These are phyloP conservation scores for Candida dubliniensis DNA, from an alignment of 1,139 yeast genomes.

Conservation along the genomic window DNA sequence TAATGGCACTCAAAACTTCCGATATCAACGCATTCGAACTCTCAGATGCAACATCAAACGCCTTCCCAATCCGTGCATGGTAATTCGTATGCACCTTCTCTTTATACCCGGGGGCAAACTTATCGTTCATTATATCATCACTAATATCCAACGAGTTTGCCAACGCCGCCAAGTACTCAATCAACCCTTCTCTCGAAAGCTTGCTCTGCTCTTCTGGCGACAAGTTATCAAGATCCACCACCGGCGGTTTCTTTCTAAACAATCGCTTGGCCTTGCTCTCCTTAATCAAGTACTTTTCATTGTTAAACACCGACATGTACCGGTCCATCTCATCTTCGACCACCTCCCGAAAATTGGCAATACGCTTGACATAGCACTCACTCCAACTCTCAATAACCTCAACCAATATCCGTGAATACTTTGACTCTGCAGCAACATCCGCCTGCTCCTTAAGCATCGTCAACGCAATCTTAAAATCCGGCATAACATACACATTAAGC, in stretches of 20 bases:
- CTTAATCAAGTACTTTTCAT: constrained; percentile 39
- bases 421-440: constrained; percentile 88
- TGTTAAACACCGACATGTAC: constrained; percentile 45
- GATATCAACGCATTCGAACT: constrained; percentile 81
- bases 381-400: constrained; percentile 84
- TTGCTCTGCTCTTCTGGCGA: constrained; percentile 47
- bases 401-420: constrained; percentile 75
- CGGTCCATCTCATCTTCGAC: constrained; percentile 58
- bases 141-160: constrained; percentile 85
- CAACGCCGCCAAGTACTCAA: constrained; percentile 79
- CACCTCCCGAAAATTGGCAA: constrained; percentile 56
- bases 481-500: constrained; percentile 67
- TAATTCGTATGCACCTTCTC: constrained; percentile 67
- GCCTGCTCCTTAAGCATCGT: constrained; percentile 87
- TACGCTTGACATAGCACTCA: constrained; percentile 58
- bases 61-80: constrained; percentile 53
- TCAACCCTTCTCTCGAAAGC: constrained; percentile 73
- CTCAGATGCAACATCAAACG: constrained; percentile 63
- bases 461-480: constrained; percentile 52
- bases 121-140: constrained; percentile 78
- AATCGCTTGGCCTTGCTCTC: constrained; percentile 47
- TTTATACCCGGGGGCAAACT: constrained; percentile 64
- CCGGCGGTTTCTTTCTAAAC: constrained; percentile 32
- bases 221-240: constrained; percentile 41
- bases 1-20: constrained; percentile 61